These are phyloP conservation scores for Nigrospora osmanthi DNA, from an alignment of 2,329 filamentous ascomycete genomes.

Conservation along the genomic window DNA sequence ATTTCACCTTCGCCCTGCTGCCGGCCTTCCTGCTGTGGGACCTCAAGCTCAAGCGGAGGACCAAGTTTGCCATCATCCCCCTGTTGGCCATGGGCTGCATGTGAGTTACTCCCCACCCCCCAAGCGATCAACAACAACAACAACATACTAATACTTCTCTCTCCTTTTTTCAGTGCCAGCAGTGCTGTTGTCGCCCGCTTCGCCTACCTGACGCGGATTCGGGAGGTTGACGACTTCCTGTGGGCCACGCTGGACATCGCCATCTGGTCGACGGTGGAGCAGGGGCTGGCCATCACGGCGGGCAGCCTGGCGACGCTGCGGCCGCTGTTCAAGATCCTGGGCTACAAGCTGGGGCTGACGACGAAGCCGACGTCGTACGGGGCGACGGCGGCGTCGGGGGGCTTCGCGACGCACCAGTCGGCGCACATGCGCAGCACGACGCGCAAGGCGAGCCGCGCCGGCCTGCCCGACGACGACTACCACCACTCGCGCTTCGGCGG, in stretches of 20 bases:
- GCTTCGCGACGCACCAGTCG: not conserved
- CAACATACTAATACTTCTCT: no score
- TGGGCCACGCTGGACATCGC: conserved; percentile 35
- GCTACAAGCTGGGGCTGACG: conserved; percentile 17
- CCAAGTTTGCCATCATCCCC: conserved; percentile 35
- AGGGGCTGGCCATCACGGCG: conserved; percentile 38
- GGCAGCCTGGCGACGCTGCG: conserved; percentile 38
- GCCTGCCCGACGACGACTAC: not conserved
- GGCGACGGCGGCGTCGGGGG: not conserved
- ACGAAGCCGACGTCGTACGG: conserved; percentile 1
- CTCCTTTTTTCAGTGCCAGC: conserved; percentile 26
- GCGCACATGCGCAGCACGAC: not conserved
- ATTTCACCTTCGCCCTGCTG: conserved; percentile 42
- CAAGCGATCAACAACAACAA: not conserved
- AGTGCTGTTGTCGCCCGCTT: conserved; percentile 33
- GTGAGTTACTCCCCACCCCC: conserved; percentile 3
- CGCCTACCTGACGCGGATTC: conserved; percentile 26
- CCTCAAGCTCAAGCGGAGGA: conserved; percentile 36
- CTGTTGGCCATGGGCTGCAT: conserved; percentile 41
- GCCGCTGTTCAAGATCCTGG: conserved; percentile 29
- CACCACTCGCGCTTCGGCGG: not conserved
- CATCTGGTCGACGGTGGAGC: conserved; percentile 40
- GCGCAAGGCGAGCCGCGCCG: not conserved
- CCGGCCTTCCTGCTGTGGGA: conserved; percentile 38
- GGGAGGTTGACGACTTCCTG: conserved; percentile 30